A percentile compares a stretch with the other conserved stretches of the same genome.
Evolutionary conservation across 164 flowering plant genomes (phyloP).

Genomic region (Paratinospora sagittata): DNA sequence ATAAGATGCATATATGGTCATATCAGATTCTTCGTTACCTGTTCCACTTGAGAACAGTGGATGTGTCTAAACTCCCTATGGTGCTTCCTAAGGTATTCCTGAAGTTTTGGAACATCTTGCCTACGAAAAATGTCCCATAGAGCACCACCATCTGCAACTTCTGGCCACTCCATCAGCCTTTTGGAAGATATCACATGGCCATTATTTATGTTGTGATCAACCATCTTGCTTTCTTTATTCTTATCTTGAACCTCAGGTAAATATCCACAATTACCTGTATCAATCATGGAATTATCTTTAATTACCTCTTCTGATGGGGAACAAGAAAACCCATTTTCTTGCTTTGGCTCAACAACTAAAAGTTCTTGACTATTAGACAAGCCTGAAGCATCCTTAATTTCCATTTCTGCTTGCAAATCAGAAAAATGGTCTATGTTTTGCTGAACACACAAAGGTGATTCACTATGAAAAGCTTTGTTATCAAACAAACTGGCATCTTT

Average conservation of each 20-base stretch:
- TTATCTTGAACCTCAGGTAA: background rate
- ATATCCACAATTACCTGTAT: background rate
- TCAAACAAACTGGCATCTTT: background rate
- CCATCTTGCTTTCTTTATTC: background rate
- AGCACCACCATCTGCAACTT: constrained; percentile 44
- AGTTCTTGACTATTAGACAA: background rate
- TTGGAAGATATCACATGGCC: background rate
- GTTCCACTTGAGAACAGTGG: constrained; percentile 18
- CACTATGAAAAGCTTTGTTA: background rate
- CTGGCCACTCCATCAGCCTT: constrained; percentile 12
- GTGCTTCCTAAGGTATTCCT: constrained; percentile 27
- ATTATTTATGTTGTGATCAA: background rate
- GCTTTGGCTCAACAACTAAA: background rate
- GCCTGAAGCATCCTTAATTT: background rate
- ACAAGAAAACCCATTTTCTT: constrained; percentile 8
- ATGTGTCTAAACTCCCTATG: constrained; percentile 22
- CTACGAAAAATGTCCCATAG: constrained; percentile 77
- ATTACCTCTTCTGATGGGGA: background rate
- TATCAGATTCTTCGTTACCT: constrained; percentile 19
- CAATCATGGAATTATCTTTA: background rate
- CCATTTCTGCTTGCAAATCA: background rate
- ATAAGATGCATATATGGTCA: background rate
- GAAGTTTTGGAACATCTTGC: constrained; percentile 45
- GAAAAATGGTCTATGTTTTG: background rate
- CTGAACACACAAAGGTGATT: background rate